Evolutionary conservation across 495 filamentous ascomycete species (phyloP).

Genomic region (Darksidea phi): DNA sequence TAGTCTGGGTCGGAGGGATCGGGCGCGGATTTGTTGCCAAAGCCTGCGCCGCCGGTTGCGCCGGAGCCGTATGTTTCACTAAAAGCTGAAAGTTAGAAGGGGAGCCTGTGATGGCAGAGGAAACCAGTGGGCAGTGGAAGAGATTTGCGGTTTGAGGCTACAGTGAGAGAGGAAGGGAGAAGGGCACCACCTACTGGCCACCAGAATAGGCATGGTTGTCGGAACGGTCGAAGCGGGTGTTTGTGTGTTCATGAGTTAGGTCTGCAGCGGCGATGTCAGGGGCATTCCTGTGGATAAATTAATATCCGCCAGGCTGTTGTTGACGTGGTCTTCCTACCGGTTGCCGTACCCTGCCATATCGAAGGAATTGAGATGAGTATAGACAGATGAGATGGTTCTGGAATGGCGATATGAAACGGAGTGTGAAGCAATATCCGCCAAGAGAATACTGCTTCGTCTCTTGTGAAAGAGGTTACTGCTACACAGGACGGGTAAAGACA

Average conservation of each 20-base stretch:
- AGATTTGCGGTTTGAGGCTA: constrained; percentile 15
- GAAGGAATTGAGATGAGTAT: no score
- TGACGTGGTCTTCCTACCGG: background rate
- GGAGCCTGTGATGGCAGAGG: no score
- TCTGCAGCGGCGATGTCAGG: background rate
- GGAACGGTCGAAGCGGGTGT: constrained; percentile 8
- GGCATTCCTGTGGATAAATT: background rate
- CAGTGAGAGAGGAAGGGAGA: no score
- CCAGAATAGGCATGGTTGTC: constrained; percentile 14
- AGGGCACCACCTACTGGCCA: constrained; percentile 28
- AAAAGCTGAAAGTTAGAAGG: no score
- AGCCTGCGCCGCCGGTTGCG: constrained; percentile 33
- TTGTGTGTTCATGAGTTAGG: constrained; percentile 20
- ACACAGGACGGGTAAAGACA: no score
- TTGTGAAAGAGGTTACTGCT: no score
- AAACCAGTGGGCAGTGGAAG: no score
- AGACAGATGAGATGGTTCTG: no score
- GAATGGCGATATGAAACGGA: no score
- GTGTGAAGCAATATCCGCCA: no score
- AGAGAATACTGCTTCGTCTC: no score
- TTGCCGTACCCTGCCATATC: constrained; percentile 30
- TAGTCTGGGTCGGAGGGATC: constrained; percentile 1
- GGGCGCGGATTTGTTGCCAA: constrained; percentile 32
- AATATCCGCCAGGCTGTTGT: no score
- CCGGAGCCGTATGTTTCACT: constrained; percentile 18